Evolutionary conservation across 2,329 filamentous ascomycete species (phyloP).

Genomic region (Diaporthe sp.): DNA sequence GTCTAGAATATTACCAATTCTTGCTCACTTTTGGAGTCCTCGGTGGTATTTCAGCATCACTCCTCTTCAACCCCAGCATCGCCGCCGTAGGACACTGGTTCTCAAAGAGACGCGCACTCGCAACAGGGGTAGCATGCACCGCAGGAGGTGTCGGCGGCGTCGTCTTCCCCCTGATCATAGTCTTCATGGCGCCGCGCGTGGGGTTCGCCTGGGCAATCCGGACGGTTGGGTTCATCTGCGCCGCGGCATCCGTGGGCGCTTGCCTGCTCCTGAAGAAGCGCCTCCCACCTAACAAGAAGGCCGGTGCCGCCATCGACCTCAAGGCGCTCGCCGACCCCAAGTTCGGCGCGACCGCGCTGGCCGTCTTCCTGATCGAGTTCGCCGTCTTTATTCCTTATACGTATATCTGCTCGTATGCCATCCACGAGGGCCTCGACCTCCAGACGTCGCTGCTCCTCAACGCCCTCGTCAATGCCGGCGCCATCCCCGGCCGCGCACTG

Average conservation of each 20-base stretch:
- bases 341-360: slow-evolving; percentile 75
- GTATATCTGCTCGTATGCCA: slow-evolving; percentile 84
- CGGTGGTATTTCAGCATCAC: slow-evolving; percentile 79
- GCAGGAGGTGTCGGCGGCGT: slow-evolving; percentile 81
- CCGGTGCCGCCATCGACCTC: slow-evolving; percentile 73
- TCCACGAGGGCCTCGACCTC: slow-evolving; percentile 78
- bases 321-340: slow-evolving; percentile 73
- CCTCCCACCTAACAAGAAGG: slow-evolving; percentile 72
- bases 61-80: slow-evolving; percentile 88
- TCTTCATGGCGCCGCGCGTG: slow-evolving; percentile 63
- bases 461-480: slow-evolving; percentile 82
- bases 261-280: slow-evolving; percentile 69
- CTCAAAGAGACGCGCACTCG: slow-evolving; percentile 78
- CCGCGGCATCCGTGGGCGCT: slow-evolving; percentile 59
- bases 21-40: slow-evolving; percentile 84
- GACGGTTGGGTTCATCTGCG: slow-evolving; percentile 63
- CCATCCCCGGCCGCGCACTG: slow-evolving; percentile 82
- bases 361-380: slow-evolving; percentile 81
- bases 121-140: slow-evolving; percentile 85
- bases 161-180: slow-evolving; percentile 71
- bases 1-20: slow-evolving; percentile 83
- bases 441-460: slow-evolving; percentile 73
- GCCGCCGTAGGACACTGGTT: slow-evolving; percentile 89
- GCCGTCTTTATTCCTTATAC: slow-evolving; percentile 84
- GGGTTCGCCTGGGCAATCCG: slow-evolving; percentile 69